Conservation (phyloP, 805 yeast species). For the Hanseniaspora clermontiae region DNA sequence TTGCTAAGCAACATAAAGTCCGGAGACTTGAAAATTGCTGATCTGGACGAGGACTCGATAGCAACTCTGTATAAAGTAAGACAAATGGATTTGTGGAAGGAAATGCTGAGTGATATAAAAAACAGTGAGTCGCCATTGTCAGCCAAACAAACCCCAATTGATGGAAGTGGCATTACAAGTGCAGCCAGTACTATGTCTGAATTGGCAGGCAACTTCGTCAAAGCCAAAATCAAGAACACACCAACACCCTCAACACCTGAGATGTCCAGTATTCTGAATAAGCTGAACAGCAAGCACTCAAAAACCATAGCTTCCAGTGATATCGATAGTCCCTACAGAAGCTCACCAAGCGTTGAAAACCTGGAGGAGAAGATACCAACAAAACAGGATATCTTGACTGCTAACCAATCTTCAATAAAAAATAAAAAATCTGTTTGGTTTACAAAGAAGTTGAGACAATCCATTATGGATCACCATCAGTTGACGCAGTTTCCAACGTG, state of each 20-base stretch:
- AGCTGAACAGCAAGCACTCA: slow-evolving; percentile 7
- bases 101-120: slow-evolving; percentile 19
- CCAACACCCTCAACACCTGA: not conserved
- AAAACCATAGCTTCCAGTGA: not conserved
- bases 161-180: not conserved
- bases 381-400: not conserved
- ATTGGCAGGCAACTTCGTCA: not conserved
- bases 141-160: not conserved
- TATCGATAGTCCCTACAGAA: not conserved
- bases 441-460: slow-evolving; percentile 39
- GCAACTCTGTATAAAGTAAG: slow-evolving; percentile 51
- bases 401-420: slow-evolving; percentile 12
- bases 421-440: slow-evolving; percentile 28
- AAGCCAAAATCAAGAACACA: not conserved
- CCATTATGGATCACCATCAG: slow-evolving; percentile 43
- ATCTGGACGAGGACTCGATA: slow-evolving; percentile 26
- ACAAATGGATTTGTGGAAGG: slow-evolving; percentile 53
- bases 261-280: slow-evolving; percentile 1
- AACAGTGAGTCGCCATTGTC: slow-evolving; percentile 8
- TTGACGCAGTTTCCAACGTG: slow-evolving; percentile 59
- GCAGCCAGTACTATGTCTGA: not conserved
- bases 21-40: slow-evolving; percentile 28
- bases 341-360: not conserved
- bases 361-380: slow-evolving; percentile 4
- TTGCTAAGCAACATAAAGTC: slow-evolving; percentile 25